These are phyloP conservation scores for Pseudopithomyces chartarum DNA, from an alignment of 2,329 filamentous ascomycete species.

Conservation along the genomic window DNA sequence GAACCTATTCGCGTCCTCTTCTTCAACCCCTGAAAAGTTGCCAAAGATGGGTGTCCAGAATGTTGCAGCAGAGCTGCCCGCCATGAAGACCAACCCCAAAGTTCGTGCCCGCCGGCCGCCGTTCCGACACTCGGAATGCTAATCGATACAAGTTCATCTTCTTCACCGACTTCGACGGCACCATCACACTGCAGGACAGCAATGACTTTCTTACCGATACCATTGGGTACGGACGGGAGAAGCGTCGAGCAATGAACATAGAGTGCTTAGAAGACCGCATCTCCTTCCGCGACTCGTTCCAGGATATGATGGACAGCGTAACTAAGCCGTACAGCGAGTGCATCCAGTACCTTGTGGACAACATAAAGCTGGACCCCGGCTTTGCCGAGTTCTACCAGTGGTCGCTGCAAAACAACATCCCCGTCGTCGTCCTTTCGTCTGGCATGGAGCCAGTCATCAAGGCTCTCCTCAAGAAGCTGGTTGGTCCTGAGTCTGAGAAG, in stretches of 20 bases:
- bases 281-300: conserved; percentile 82
- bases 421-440: conserved; percentile 87
- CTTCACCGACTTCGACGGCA: conserved; percentile 99
- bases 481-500: conserved; percentile 77
- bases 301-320: conserved; percentile 89
- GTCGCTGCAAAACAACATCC: conserved; percentile 80
- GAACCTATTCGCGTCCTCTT: conserved; percentile 3
- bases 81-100: conserved; percentile 65
- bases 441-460: conserved; percentile 94
- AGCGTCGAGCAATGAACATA: conserved; percentile 73
- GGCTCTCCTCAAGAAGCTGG: conserved; percentile 76
- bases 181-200: conserved; percentile 78
- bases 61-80: conserved; percentile 47
- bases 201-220: conserved; percentile 84
- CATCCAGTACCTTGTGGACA: conserved; percentile 74
- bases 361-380: conserved; percentile 85
- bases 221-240: conserved; percentile 77
- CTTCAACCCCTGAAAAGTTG: not conserved
- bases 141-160: conserved; percentile 73
- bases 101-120: conserved; percentile 15
- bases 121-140: conserved; percentile 18
- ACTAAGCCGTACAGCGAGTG: conserved; percentile 80
- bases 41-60: conserved; percentile 41
- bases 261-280: conserved; percentile 74
- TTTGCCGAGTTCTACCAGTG: conserved; percentile 90